phyloP scores from a whole-genome alignment of 306 rosid species.

The Nissolia schottii region DNA sequence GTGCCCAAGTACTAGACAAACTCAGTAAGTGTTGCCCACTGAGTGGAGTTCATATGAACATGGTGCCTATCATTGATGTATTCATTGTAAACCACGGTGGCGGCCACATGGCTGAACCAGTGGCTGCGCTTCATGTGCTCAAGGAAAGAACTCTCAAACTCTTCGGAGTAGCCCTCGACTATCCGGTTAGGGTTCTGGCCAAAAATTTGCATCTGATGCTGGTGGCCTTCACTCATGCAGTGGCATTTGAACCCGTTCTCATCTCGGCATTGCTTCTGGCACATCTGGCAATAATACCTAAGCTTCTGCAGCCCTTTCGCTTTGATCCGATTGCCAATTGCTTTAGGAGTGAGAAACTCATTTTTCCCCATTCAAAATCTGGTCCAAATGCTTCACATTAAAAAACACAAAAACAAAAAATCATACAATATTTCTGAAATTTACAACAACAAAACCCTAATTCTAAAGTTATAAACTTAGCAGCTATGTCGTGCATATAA shows the following conservation, averaged over 20 bases:
- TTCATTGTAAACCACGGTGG: conserved; percentile 88
- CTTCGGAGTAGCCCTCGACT: conserved; percentile 76
- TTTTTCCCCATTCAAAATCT: conserved; percentile 76
- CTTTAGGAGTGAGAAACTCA: conserved; percentile 82
- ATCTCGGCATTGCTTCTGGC: conserved; percentile 96
- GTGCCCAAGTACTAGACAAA: conserved; percentile 89
- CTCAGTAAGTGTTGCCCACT: conserved; percentile 84
- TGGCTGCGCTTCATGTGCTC: conserved; percentile 92
- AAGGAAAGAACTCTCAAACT: conserved; percentile 64
- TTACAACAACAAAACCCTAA: not conserved
- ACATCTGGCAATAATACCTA: conserved; percentile 97
- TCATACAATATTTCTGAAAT: too few relatives aligned
- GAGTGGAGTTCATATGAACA: conserved; percentile 77
- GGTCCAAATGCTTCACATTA: not conserved
- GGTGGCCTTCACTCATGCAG: conserved; percentile 91
- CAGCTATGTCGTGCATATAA: too few relatives aligned
- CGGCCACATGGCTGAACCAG: conserved; percentile 80
- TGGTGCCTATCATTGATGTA: conserved; percentile 82
- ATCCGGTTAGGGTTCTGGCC: conserved; percentile 75
- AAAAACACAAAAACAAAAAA: not conserved
- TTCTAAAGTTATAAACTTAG: not conserved
- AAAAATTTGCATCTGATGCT: conserved; percentile 87
- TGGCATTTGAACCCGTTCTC: conserved; percentile 96
- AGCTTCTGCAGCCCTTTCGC: conserved; percentile 96
- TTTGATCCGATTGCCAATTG: conserved; percentile 84